phyloP scores from a whole-genome alignment of 257 asterid species.

The Eustoma russellianum region DNA sequence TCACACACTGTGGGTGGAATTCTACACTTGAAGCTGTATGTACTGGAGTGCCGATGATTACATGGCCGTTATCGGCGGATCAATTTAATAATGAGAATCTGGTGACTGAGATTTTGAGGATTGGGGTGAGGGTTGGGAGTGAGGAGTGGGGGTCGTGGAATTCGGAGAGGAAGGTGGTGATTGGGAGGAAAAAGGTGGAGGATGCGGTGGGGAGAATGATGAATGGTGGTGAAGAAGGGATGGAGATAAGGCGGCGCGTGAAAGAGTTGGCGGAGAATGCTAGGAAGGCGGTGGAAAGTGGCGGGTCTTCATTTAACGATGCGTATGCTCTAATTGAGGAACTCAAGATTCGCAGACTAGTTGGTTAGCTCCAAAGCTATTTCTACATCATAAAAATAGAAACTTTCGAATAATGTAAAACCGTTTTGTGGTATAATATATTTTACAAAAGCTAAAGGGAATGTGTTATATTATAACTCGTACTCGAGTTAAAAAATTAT shows the following conservation, averaged over 20 bases:
- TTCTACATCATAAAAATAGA: not conserved
- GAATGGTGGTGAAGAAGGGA: constrained; percentile 11
- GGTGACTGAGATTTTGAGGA: constrained; percentile 11
- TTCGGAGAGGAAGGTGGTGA: constrained; percentile 16
- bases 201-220: constrained; percentile 7
- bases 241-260: constrained; percentile 32
- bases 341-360: not conserved
- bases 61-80: constrained; percentile 12
- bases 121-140: constrained; percentile 6
- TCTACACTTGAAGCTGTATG: constrained; percentile 13
- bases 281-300: constrained; percentile 21
- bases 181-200: constrained; percentile 22
- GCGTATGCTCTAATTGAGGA: not conserved
- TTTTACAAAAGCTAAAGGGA: no score
- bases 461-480: no score
- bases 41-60: constrained; percentile 16
- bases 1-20: constrained; percentile 22
- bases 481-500: no score
- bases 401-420: no score
- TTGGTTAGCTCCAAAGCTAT: no score
- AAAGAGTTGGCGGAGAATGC: constrained; percentile 23
- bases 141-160: constrained; percentile 19
- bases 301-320: constrained; percentile 8
- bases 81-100: constrained; percentile 18
- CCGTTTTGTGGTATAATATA: no score